phyloP scores from a whole-genome alignment of 371 early-diverging fungal genomes.

The Dichotomocladium elegans region DNA sequence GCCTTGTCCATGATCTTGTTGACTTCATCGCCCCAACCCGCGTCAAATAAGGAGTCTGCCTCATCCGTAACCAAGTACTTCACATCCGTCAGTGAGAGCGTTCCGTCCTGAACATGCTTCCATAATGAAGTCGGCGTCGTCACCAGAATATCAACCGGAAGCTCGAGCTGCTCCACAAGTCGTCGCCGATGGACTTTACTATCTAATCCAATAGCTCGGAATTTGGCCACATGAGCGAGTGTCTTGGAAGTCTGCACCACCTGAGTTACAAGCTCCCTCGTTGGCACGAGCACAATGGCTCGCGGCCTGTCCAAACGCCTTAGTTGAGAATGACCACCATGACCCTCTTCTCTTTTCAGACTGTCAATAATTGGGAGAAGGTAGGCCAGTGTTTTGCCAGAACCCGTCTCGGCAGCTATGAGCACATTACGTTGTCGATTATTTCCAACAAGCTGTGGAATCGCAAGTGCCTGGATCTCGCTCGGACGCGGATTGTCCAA shows the following conservation, averaged over 20 bases:
- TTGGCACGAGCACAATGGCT: slow-evolving; percentile 85
- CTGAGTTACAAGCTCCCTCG: slow-evolving; percentile 85
- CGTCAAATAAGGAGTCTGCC: slow-evolving; percentile 90
- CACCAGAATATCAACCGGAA: slow-evolving; percentile 78
- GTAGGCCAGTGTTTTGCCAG: slow-evolving; percentile 98
- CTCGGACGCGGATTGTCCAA: slow-evolving; percentile 66
- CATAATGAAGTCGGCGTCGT: slow-evolving; percentile 71
- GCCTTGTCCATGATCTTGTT: slow-evolving; percentile 15
- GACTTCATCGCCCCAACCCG: slow-evolving; percentile 72
- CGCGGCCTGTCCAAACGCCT: slow-evolving; percentile 65
- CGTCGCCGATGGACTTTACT: slow-evolving; percentile 34
- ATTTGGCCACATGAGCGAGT: slow-evolving; percentile 66
- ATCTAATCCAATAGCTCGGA: slow-evolving; percentile 64
- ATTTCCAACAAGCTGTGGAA: slow-evolving; percentile 67
- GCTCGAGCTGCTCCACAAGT: slow-evolving; percentile 32
- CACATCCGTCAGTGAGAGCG: slow-evolving; percentile 55
- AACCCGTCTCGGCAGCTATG: slow-evolving; percentile 95
- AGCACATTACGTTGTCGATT: slow-evolving; percentile 50
- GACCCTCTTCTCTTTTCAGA: slow-evolving; percentile 69
- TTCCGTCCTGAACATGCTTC: slow-evolving; percentile 34
- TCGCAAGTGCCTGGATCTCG: slow-evolving; percentile 88
- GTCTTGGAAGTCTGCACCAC: slow-evolving; percentile 63
- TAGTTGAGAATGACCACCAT: slow-evolving; percentile 36
- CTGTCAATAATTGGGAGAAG: slow-evolving; percentile 80
- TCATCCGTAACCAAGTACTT: slow-evolving; percentile 83